phyloP scores from a whole-genome alignment of 75 land plant species.

The Cunninghamia lanceolata region DNA sequence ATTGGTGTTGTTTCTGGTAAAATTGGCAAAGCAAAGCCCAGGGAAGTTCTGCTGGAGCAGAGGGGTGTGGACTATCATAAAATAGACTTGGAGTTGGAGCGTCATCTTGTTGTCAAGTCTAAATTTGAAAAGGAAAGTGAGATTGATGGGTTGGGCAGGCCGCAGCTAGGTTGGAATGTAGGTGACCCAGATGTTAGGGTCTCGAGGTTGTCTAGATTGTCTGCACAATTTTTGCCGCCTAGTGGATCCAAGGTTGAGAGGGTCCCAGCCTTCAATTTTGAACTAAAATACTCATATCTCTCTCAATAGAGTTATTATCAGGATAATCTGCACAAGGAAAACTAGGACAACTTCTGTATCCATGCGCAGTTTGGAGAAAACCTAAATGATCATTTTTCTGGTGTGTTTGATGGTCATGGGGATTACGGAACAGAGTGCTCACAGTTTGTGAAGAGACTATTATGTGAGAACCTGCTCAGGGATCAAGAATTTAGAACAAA shows the following conservation, averaged over 20 bases:
- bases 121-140: slow-evolving; percentile 14
- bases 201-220: slow-evolving; percentile 57
- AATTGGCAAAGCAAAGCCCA: no score
- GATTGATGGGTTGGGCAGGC: slow-evolving; percentile 9
- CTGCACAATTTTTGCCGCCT: slow-evolving; percentile 81
- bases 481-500: slow-evolving; percentile 40
- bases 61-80: no score
- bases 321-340: slow-evolving; percentile 74
- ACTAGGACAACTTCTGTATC: slow-evolving; percentile 80
- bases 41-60: no score
- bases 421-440: slow-evolving; percentile 82
- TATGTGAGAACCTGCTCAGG: slow-evolving; percentile 69
- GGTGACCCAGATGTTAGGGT: slow-evolving; percentile 69
- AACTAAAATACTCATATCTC: slow-evolving; percentile 59
- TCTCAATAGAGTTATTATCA: slow-evolving; percentile 84
- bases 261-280: slow-evolving; percentile 60
- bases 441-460: slow-evolving; percentile 63
- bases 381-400: slow-evolving; percentile 69
- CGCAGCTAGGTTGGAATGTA: not conserved
- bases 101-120: no score
- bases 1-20: no score
- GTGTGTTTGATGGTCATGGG: slow-evolving; percentile 89
- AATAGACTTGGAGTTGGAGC: no score
- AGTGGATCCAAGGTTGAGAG: slow-evolving; percentile 68
- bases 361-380: slow-evolving; percentile 67